A percentile compares a stretch with the other conserved stretches of the same genome.
Evolutionary conservation across 2,329 filamentous ascomycete genomes (phyloP).

Genomic region (Chrysoporthe deuterocubensis): DNA sequence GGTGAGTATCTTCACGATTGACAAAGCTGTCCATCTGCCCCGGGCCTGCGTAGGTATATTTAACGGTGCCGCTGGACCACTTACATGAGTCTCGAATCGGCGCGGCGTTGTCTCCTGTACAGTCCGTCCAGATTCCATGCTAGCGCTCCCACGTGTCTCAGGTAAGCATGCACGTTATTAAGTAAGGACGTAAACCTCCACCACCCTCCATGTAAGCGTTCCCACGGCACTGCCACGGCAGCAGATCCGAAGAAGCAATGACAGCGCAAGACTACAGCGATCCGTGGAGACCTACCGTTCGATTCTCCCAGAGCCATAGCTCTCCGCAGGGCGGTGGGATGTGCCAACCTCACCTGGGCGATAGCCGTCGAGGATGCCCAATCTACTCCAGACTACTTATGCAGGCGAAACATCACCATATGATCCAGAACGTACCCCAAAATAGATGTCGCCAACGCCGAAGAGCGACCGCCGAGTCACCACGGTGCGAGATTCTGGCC

Average conservation of each 20-base stretch:
- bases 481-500: too few relatives aligned
- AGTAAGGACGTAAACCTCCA: not conserved
- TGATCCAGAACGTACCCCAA: not conserved
- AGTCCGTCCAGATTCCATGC: not conserved
- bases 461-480: not conserved
- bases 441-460: not conserved
- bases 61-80: too few relatives aligned
- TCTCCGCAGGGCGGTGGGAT: not conserved
- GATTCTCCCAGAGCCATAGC: too few relatives aligned
- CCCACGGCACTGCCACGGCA: not conserved
- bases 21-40: not conserved
- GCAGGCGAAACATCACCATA: not conserved
- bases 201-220: not conserved
- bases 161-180: not conserved
- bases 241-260: not conserved
- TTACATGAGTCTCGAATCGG: too few relatives aligned
- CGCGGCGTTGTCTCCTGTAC: too few relatives aligned
- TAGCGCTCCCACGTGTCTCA: slow-evolving; percentile 1
- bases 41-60: too few relatives aligned
- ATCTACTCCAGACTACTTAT: not conserved
- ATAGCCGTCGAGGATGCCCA: not conserved
- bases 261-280: not conserved
- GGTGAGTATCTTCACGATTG: not conserved
- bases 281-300: too few relatives aligned
- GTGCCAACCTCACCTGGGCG: not conserved